phyloP scores from a whole-genome alignment of 2,329 filamentous ascomycete genomes.

The Hymenoscyphus repandus region DNA sequence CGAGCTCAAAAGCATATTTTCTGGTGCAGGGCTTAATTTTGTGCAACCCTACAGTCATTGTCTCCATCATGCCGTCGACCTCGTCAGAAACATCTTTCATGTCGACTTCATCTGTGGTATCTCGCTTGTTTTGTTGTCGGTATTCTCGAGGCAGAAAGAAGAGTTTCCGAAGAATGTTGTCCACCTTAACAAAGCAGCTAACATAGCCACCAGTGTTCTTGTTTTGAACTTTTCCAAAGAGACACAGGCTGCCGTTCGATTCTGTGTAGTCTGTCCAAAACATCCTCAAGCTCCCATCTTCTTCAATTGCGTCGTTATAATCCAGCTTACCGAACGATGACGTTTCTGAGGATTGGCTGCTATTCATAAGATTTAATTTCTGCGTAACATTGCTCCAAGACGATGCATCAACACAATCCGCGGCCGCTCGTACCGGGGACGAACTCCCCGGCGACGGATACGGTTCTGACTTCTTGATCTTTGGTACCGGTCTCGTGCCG shows the following conservation, averaged over 20 bases:
- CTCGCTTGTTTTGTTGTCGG: constrained; percentile 55
- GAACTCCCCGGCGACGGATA: constrained; percentile 71
- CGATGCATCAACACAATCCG: constrained; percentile 65
- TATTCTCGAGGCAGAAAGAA: constrained; percentile 82
- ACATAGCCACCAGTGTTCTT: constrained; percentile 73
- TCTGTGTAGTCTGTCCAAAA: constrained; percentile 98
- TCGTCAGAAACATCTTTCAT: constrained; percentile 90
- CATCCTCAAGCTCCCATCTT: constrained; percentile 85
- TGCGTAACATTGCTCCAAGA: constrained; percentile 85
- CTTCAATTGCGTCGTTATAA: constrained; percentile 80
- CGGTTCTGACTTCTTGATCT: constrained; percentile 60
- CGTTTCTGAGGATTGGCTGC: constrained; percentile 61
- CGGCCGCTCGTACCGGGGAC: constrained; percentile 61
- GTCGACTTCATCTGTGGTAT: constrained; percentile 71
- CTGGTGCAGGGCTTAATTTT: constrained; percentile 87
- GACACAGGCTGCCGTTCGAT: constrained; percentile 80
- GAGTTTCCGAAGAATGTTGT: constrained; percentile 88
- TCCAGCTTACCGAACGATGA: constrained; percentile 73
- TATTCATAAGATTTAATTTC: constrained; percentile 79
- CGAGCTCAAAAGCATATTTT: constrained; percentile 94
- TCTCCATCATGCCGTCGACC: constrained; percentile 83
- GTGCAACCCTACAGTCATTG: constrained; percentile 78
- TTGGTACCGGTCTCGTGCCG: constrained; percentile 72
- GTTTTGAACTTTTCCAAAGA: constrained; percentile 95
- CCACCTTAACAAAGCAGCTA: constrained; percentile 93